Percentiles rank a stretch among this genome's conserved stretches.
Conservation (phyloP, 176 grass and related monocot genomes). For the Coix lacrymajobi region DNA sequence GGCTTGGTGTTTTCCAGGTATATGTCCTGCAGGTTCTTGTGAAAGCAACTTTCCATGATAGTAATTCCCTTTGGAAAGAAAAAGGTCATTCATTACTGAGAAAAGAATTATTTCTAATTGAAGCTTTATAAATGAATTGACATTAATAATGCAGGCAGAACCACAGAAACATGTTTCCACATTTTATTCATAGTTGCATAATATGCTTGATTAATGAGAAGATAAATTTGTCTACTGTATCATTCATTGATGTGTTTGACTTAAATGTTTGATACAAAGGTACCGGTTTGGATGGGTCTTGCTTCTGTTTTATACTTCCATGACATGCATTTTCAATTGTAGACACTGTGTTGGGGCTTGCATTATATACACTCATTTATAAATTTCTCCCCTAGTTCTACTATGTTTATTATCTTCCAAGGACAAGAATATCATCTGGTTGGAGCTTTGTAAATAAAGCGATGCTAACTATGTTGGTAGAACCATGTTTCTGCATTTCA, state of each 20-base stretch:
- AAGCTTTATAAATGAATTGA: background rate
- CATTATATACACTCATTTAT: background rate
- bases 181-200: background rate
- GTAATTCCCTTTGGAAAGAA: background rate
- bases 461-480: background rate
- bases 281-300: background rate
- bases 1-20: conserved; percentile 92
- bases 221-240: background rate
- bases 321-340: background rate
- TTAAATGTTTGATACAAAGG: background rate
- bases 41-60: conserved; percentile 3
- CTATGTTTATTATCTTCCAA: background rate
- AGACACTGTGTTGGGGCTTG: background rate
- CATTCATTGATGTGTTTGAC: background rate
- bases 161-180: background rate
- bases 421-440: background rate
- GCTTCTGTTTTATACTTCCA: background rate
- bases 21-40: conserved; percentile 1
- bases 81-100: background rate
- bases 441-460: background rate
- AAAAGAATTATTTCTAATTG: background rate
- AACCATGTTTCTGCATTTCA: background rate
- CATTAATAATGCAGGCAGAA: background rate
- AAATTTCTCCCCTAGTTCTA: background rate
- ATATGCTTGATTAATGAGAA: background rate